Conservation (phyloP, 2,329 filamentous ascomycete genomes). For the Hypoxylon sp. region DNA sequence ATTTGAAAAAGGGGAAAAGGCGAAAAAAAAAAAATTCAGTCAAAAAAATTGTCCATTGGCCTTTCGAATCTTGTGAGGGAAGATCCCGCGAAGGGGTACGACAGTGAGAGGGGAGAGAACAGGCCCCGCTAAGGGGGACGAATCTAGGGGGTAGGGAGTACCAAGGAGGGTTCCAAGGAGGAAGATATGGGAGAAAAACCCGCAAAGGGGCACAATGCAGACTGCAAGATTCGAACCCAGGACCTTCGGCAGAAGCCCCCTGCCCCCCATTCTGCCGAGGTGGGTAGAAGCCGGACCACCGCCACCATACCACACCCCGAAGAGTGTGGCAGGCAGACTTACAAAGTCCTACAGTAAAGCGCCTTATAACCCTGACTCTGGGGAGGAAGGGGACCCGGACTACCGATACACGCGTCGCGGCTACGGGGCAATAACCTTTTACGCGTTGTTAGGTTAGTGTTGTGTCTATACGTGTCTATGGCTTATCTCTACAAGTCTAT, state of each 20-base stretch:
- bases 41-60: neutral
- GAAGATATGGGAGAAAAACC: neutral
- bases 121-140: neutral
- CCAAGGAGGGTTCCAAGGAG: neutral
- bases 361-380: neutral
- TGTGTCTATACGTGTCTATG: slow-evolving; percentile 14
- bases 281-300: too few species aligned
- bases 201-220: neutral
- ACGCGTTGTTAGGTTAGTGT: slow-evolving; percentile 12
- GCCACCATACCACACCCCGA: neutral
- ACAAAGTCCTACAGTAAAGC: neutral
- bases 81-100: neutral
- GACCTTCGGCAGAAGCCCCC: neutral
- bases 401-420: neutral
- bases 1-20: neutral
- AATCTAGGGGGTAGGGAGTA: neutral
- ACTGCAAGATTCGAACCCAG: neutral
- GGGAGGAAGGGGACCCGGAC: too few species aligned
- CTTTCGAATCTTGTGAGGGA: neutral
- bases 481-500: slow-evolving; percentile 17
- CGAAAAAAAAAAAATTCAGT: neutral
- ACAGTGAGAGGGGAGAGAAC: neutral
- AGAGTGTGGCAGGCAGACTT: neutral
- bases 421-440: neutral
- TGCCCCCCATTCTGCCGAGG: too few species aligned